Evolutionary conservation across 1,284 basidiomycete genomes (phyloP).

Genomic region (Mycena sp.): DNA sequence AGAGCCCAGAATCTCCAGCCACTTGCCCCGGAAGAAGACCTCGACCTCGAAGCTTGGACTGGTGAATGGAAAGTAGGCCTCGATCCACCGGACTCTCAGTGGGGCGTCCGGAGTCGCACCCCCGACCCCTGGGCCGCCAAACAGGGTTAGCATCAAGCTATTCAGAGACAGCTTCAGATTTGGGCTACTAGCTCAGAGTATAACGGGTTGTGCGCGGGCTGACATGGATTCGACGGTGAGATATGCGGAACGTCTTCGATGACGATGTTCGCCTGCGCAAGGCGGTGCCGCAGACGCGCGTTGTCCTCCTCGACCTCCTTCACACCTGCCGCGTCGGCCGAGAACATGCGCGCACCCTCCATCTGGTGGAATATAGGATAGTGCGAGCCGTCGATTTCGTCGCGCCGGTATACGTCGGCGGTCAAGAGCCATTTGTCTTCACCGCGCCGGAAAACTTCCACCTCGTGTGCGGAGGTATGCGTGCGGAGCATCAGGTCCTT

Average conservation of each 20-base stretch:
- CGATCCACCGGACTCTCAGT: slow-evolving; percentile 94
- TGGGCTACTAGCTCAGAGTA: slow-evolving; percentile 79
- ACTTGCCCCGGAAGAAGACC: slow-evolving; percentile 95
- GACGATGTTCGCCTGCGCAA: slow-evolving; percentile 77
- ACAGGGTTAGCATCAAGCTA: slow-evolving; percentile 85
- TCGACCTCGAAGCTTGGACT: slow-evolving; percentile 98
- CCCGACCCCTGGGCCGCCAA: slow-evolving; percentile 57
- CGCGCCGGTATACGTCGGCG: slow-evolving; percentile 98
- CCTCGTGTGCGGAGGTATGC: slow-evolving; percentile 98
- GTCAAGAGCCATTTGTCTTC: slow-evolving; percentile 90
- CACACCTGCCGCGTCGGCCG: slow-evolving; percentile 60
- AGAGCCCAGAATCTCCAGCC: slow-evolving; percentile 96
- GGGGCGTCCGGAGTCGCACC: slow-evolving; percentile 64
- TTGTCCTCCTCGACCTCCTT: slow-evolving; percentile 74
- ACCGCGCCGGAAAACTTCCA: slow-evolving; percentile 86
- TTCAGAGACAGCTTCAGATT: slow-evolving; percentile 94
- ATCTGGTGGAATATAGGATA: slow-evolving; percentile 99
- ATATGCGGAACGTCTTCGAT: slow-evolving; percentile 89
- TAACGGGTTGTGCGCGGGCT: slow-evolving; percentile 77
- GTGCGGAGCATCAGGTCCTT: slow-evolving; percentile 91
- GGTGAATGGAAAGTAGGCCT: slow-evolving; percentile 98
- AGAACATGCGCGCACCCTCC: slow-evolving; percentile 91
- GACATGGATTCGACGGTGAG: slow-evolving; percentile 82
- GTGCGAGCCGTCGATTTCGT: slow-evolving; percentile 97
- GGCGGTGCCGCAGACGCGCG: slow-evolving; percentile 64